Evolutionary conservation across 129 eudicot species (phyloP).

Genomic region (Solidago caesia): DNA sequence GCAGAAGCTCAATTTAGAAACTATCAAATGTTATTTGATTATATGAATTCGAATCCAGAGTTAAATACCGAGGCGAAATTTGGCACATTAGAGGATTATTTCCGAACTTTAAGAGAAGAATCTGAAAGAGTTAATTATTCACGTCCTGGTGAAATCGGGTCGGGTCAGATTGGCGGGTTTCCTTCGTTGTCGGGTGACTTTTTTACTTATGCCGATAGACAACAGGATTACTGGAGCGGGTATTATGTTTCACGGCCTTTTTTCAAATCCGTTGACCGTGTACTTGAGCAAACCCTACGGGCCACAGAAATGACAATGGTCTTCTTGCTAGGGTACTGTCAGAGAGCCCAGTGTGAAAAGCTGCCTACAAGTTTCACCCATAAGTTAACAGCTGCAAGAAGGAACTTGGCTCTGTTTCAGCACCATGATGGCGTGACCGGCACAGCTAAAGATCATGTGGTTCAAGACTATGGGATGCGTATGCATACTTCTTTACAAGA

Average conservation of each 20-base stretch:
- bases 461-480: slow-evolving; percentile 85
- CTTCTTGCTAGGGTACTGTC: slow-evolving; percentile 78
- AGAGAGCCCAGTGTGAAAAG: slow-evolving; percentile 84
- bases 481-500: slow-evolving; percentile 93
- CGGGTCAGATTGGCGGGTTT: slow-evolving; percentile 84
- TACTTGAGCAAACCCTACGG: slow-evolving; percentile 89
- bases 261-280: slow-evolving; percentile 98
- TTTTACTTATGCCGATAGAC: slow-evolving; percentile 93
- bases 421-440: slow-evolving; percentile 99
- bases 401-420: slow-evolving; percentile 96
- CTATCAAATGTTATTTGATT: slow-evolving; percentile 88
- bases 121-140: slow-evolving; percentile 84
- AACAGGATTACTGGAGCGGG: slow-evolving; percentile 98
- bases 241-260: slow-evolving; percentile 97
- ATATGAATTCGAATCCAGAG: slow-evolving; percentile 76
- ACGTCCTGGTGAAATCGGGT: slow-evolving; percentile 75
- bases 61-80: slow-evolving; percentile 88
- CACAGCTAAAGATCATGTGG: slow-evolving; percentile 97
- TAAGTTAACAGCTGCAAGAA: slow-evolving; percentile 86
- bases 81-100: slow-evolving; percentile 95
- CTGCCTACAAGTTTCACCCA: slow-evolving; percentile 73
- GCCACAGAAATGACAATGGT: slow-evolving; percentile 92
- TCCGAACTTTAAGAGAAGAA: slow-evolving; percentile 82
- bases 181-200: slow-evolving; percentile 96
- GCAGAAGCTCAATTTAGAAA: slow-evolving; percentile 98